phyloP scores from a whole-genome alignment of 371 early-diverging fungal species.

The Mucor sp. region DNA sequence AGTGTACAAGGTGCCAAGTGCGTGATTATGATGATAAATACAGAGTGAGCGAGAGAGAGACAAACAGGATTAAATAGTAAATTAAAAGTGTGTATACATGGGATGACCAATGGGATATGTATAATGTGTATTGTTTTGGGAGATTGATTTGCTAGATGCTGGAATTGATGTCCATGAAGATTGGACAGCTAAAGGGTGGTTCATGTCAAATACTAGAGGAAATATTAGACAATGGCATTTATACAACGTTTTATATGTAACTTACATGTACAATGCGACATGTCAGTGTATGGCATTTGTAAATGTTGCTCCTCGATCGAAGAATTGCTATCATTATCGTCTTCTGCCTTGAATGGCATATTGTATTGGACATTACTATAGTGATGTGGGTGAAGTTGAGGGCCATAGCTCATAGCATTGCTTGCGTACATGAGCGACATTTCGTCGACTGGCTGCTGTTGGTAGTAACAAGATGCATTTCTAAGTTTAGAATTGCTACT shows the following conservation, averaged over 20 bases:
- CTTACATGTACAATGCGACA: neutral
- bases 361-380: neutral
- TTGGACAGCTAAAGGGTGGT: neutral
- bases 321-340: slow-evolving; percentile 1
- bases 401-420: neutral
- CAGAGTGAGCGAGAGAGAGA: neutral
- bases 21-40: neutral
- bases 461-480: neutral
- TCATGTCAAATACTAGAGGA: neutral
- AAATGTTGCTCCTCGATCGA: neutral
- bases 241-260: neutral
- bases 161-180: neutral
- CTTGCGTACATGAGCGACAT: neutral
- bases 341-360: neutral
- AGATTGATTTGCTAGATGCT: neutral
- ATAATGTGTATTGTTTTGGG: neutral
- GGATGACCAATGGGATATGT: slow-evolving; percentile 2
- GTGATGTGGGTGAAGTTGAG: neutral
- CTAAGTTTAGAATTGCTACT: neutral
- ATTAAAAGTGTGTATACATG: neutral
- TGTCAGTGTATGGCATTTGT: neutral
- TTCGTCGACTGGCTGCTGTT: neutral
- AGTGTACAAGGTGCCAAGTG: neutral
- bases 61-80: neutral
- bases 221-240: neutral